phyloP scores from a whole-genome alignment of 768 basidiomycete genomes.

The Trametes punicea region DNA sequence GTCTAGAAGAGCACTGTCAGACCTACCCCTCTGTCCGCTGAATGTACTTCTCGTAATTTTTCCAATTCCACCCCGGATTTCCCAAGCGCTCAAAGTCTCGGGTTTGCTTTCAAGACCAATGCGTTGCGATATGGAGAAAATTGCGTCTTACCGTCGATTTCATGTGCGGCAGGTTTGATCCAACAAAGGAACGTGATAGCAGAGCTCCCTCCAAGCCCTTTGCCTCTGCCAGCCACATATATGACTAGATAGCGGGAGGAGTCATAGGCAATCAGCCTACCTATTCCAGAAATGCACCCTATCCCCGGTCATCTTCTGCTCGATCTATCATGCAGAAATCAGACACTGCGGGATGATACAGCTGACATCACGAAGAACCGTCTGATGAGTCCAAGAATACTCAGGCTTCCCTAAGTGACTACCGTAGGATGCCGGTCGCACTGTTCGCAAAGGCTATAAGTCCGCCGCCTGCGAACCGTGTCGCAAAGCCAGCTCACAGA shows the following conservation, averaged over 20 bases:
- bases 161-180: slow-evolving; percentile 23
- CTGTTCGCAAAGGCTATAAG: too few species aligned
- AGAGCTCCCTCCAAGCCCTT: slow-evolving; percentile 28
- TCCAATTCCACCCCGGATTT: slow-evolving; percentile 30
- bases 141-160: slow-evolving; percentile 28
- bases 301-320: slow-evolving; percentile 14
- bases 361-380: slow-evolving; percentile 10
- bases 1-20: not conserved
- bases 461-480: too few species aligned
- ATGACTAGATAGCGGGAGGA: not conserved
- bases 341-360: not conserved
- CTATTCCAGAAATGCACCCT: slow-evolving; percentile 10
- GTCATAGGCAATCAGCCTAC: slow-evolving; percentile 1
- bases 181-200: slow-evolving; percentile 26
- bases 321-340: not conserved
- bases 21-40: slow-evolving; percentile 24
- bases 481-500: slow-evolving; percentile 9
- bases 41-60: slow-evolving; percentile 21
- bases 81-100: slow-evolving; percentile 28
- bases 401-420: slow-evolving; percentile 20
- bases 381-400: slow-evolving; percentile 21
- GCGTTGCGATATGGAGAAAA: too few species aligned
- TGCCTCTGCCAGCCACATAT: slow-evolving; percentile 18
- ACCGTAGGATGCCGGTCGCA: slow-evolving; percentile 18
- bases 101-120: too few species aligned